Evolutionary conservation across 2,329 filamentous ascomycete genomes (phyloP).

Genomic region (Bipolaris victoriae): DNA sequence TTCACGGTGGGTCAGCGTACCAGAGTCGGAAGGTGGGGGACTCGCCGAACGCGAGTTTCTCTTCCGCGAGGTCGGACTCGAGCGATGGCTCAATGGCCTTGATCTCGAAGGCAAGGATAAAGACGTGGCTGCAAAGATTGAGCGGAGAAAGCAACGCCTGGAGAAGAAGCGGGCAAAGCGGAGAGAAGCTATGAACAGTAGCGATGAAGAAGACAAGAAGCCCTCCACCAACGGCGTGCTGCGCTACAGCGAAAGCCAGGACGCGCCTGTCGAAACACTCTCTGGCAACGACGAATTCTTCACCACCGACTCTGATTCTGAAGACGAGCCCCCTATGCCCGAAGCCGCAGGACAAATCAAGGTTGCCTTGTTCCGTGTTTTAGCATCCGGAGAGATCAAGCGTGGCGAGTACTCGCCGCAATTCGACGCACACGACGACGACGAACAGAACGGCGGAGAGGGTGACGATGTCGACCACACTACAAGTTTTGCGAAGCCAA

Average conservation of each 20-base stretch:
- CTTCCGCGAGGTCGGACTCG: slow-evolving; percentile 94
- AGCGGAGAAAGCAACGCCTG: slow-evolving; percentile 68
- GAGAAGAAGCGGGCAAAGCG: slow-evolving; percentile 86
- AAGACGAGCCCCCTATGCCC: slow-evolving; percentile 83
- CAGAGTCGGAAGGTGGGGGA: slow-evolving; percentile 87
- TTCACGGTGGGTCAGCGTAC: slow-evolving; percentile 94
- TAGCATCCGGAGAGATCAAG: slow-evolving; percentile 96
- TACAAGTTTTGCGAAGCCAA: slow-evolving; percentile 96
- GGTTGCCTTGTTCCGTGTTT: slow-evolving; percentile 91
- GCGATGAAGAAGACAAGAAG: slow-evolving; percentile 54
- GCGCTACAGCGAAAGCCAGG: slow-evolving; percentile 78
- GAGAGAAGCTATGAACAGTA: slow-evolving; percentile 60
- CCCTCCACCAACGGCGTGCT: slow-evolving; percentile 64
- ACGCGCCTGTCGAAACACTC: slow-evolving; percentile 73
- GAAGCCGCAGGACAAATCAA: slow-evolving; percentile 98
- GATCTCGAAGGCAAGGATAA: slow-evolving; percentile 81
- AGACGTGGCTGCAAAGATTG: slow-evolving; percentile 81
- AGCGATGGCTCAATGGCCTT: slow-evolving; percentile 94
- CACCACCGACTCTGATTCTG: slow-evolving; percentile 70
- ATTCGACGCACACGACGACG: slow-evolving; percentile 95
- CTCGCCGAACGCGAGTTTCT: slow-evolving; percentile 95
- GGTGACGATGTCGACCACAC: slow-evolving; percentile 93
- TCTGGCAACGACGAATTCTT: slow-evolving; percentile 72
- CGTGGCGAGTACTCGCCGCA: slow-evolving; percentile 97
- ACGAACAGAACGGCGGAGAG: slow-evolving; percentile 69